Evolutionary conservation across 257 asterid genomes (phyloP).

Genomic region (Echites panduratus): DNA sequence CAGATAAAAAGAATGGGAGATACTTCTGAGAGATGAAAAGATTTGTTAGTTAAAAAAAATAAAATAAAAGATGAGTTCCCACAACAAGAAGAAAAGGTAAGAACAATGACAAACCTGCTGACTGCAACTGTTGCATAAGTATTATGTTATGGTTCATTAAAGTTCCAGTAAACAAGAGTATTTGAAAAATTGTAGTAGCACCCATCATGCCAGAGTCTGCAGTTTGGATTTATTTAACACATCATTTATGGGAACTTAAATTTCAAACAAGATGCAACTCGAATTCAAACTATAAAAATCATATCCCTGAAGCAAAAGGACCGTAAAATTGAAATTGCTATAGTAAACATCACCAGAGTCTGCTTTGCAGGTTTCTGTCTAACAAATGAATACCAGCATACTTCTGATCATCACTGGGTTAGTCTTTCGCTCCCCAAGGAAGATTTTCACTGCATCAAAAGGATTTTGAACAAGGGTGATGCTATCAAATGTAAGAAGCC

Average conservation of each 20-base stretch:
- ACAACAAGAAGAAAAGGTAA: background rate
- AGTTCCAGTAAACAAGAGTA: background rate
- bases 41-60: background rate
- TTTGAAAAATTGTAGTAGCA: background rate
- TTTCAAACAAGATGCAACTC: background rate
- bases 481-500: background rate
- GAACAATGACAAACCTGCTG: background rate
- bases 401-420: background rate
- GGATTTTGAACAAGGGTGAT: background rate
- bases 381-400: background rate
- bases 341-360: background rate
- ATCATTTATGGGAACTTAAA: background rate
- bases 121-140: background rate
- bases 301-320: background rate
- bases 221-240: background rate
- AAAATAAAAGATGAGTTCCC: background rate
- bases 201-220: background rate
- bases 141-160: background rate
- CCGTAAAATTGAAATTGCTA: background rate
- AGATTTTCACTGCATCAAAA: background rate
- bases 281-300: background rate
- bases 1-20: background rate
- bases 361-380: background rate
- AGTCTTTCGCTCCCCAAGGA: background rate
- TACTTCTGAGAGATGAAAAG: background rate